Evolutionary conservation across 306 rosid species (phyloP), one percentile per base, ranked within the genome.

Genomic region (Pueraria montana): DNA sequence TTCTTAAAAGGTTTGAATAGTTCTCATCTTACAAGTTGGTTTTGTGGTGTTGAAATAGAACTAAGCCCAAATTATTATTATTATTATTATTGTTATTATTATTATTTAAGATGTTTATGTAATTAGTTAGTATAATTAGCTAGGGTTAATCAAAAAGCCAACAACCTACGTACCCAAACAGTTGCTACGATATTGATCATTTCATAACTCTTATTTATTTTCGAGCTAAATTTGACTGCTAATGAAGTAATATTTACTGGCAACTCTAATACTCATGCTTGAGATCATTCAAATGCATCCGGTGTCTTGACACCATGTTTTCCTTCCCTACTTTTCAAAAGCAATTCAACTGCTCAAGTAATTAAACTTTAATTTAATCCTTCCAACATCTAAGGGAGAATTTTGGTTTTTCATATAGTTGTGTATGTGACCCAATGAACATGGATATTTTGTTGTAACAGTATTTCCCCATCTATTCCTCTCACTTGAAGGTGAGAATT

Each of bases 341-440:
- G 10, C 6, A 52, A 18, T 30, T 52, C 3, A 50, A 30, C 64
- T 12, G 20, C 65, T 73, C 7, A 52, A 52, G 65, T 73, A 17
- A 72, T 50, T 72, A 48, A 45, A 16, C 42, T 7, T 46, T 46
- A 50, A n/a, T 16, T n/a, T 7, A 52, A 52, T n/a, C 26, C 32
- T 20, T 73, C 65, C 18, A n/a, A 52, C 12, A 10, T 36, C 21
- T 11, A 36, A 17, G 67, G 61, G 8, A 34, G 78, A 34, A 36
- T 36, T 73, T 21, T 32, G 65, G 32, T 52, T 73, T 73, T 53
- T 8, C 21, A 23, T 74, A 24, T 55, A 18, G 23, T 30, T 55
- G 52, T 5, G 67, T 55, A 27, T 55, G 38, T 20, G 34, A 55
- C 26, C 55, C 27, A 76, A 76, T 8, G 42, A 58, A 76, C 80